Base-by-base conservation (phyloP, 768 basidiomycete species). In the Trametes cingulata region DNA sequence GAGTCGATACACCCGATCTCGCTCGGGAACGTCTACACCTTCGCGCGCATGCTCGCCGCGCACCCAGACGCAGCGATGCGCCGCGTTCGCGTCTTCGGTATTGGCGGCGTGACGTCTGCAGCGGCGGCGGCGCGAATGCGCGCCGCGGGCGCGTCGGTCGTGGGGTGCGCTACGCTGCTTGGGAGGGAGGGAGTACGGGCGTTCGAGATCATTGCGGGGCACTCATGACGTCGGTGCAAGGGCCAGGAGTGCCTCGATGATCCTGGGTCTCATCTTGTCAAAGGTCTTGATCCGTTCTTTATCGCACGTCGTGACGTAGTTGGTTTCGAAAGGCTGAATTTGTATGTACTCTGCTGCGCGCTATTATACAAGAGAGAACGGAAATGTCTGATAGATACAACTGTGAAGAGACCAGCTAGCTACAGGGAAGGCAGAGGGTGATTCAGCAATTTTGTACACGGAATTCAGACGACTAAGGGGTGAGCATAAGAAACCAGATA, bases 51-150 rank as follows among this genome's bases (percentile, higher is more conserved):
- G 43, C 74, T 93, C 50, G 70, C 71, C 17, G 70, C 74, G 36
- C 69, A 71, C 47, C 76, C 76, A 25, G 77, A 78, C 59, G 63
- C 71, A 3, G 77, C 76, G 0, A 65, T 91, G 39, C 71, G 70
- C 27, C 66, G 74, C 2, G 81, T 93, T 55, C 75, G 76, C 50
- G 76, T 94, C 55, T 82, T 95, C 46, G 93, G 92, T 2, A 87
- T 88, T n/a, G 93, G 93, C 1, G 93, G 93, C 6, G 90, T 93
- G 17, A 86, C 82, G 2, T 81, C 82, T 20, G 73, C 76, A 6
- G 86, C 75, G 20, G 86, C 84, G 2, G 84, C 79, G 13, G 70
- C 74, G 52, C 78, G 93, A 55, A 94, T 94, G 91, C 74, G 76
- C n/a, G 76, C 76, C 46, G 90, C 85, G 10, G 92, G 93, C 3